Evolutionary conservation across 2,329 filamentous ascomycete species (phyloP), one percentile per base, ranked within the genome.

Genomic region (Aspergillus alliaceus): DNA sequence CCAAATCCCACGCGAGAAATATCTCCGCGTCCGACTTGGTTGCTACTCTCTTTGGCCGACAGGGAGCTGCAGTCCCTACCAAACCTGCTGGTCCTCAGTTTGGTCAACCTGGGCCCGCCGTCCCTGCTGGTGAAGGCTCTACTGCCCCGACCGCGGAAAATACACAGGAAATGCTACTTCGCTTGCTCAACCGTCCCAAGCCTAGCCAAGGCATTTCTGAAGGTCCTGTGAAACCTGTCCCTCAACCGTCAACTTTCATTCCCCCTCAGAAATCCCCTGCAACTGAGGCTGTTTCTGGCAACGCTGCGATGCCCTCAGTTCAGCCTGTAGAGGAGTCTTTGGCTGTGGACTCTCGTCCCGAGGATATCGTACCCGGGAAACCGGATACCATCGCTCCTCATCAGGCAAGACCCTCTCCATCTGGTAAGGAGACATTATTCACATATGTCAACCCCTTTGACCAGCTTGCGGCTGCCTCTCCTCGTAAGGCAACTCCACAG

Each of bases 141-240:
- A 57, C 67, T 44, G 57, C 68, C 32, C 67, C 69, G 47, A 37
- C 84, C 82, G 75, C 79, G 75, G 82, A 86, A 47, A 88, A 91
- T 72, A 90, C 92, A 4, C 90, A 96, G 74, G 88, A 93, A 62
- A 90, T 95, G 69, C 81, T 99, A 48, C 85, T 98, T 60, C 89
- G 91, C 66, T 81, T 98, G 57, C 83, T 99, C 62, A 95, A 92
- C 69, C 87, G 89, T 49, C 87, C 90, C 52, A 92, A 72, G 46
- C 62, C 69, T 29, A 64, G 59, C 12, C 60, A 66, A 27, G 54
- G 73, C 66, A 66, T 64, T 29, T 53, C 62, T 1, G 59, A 74
- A 14, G 61, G 60, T 18, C 47, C 61, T 11, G 54, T 60, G 29
- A 64, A 64, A 44, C 49, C 66, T 32, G 62, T 64, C 14, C 59